Evolutionary conservation across 176 grass and related monocot species (phyloP), one percentile per base, ranked within the genome.

Genomic region (Triticum urartu): DNA sequence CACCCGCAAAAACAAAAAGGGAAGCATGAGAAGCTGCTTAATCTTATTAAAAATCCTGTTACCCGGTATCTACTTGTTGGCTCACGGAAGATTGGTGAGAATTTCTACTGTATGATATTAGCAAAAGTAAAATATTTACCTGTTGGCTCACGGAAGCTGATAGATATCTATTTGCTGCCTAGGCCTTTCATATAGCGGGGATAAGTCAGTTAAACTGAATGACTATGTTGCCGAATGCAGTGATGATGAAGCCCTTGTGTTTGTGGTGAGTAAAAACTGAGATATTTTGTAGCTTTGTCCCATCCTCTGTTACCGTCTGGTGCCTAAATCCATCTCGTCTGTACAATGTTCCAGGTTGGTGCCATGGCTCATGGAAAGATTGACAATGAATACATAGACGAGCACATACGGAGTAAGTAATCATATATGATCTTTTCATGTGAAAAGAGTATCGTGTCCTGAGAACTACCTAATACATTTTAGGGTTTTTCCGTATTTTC

Each of bases 11-110:
- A 30, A 30, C 28, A 30, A 30, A 30, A 30, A 30, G 28, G 28
- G 28, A 30, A 30, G 28, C 28, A 30, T 30, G 28, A 98, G 85
- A 98, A 98, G 84, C 94, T 98, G 68, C 92, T 98, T 80, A 96
- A 96, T 84, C 80, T 98, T 34, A 94, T 98, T 86, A 95, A 98
- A 89, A 98, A 96, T 90, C 97, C 94, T 88, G 94, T 98, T 68
- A 91, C 90, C 43, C 92, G 81, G 7, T 87, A 96, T 84, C 80
- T 98, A 79, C 97, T 94, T 78, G 86, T 94, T 84, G 91, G 91
- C 59, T 91, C 96, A 48, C 24, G 86, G 61, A 98, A 92, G 81
- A 95, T 98, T 72, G 97, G 97, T 98, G 65, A 82, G 79, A 66
- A 33, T 75, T 71, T 78, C 7, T 30, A 30, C 28, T 45, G 28